Evolutionary conservation across 495 filamentous ascomycete genomes (phyloP), one percentile per base, ranked within the genome.

Genomic region (Trichoderma parareesei): DNA sequence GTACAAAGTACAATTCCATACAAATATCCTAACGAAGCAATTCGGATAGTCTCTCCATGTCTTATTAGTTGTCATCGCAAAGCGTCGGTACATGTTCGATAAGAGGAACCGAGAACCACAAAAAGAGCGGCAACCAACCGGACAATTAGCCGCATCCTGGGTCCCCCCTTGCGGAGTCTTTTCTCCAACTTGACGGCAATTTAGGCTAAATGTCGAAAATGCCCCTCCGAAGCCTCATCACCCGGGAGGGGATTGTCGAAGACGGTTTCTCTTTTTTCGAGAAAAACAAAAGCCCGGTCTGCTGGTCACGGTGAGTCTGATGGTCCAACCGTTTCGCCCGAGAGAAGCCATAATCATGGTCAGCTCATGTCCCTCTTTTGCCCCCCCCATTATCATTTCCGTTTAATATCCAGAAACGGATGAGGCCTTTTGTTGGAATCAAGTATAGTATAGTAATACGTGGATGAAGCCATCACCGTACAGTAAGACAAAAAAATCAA

Each of bases 311-410:
- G 27, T 27, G 60, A 9, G 20, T 61, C 42, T 49, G 20, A 63
- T 44, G 38, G 49, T 42, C 57, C 64, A 60, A 48, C 60, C 62
- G 41, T 60, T 57, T 11, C 18, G 38, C 64, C 16, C 65, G 49
- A 27, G 27, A 27, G 27, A 27, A 27, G 27, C 27, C 27, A 27
- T 27, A 27, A 27, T 27, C 27, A 27, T 27, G 27, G 27, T 27
- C 27, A 27, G 27, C 0, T 27, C 27, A 27, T 27, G 27, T 27
- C 27, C 27, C 27, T 27, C 27, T 27, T 27, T 27, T 27, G 27
- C 1, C 27, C 27, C 27, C 27, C 27, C 2, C 27, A n/a, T n/a
- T 27, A 27, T 27, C 27, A 27, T 27, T 27, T 27, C 27, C 27
- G 27, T 27, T 27, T 27, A 27, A 27, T 27, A 27, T 27, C 27